Base-by-base conservation (phyloP, 2,329 filamentous ascomycete genomes). In the Talaromyces sp. region DNA sequence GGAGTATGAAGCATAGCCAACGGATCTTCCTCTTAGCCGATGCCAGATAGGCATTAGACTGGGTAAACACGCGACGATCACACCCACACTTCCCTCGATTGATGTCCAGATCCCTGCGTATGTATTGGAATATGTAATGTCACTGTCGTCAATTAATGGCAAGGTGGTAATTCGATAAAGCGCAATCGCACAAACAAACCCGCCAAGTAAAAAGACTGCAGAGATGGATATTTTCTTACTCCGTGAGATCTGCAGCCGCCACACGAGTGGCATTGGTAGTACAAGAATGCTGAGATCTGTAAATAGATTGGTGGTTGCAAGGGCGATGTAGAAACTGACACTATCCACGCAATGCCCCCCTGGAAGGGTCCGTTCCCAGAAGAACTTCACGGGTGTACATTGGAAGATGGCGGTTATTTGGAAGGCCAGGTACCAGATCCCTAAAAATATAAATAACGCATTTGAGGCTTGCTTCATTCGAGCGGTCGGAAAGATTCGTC, bases 271-370 rank as follows among this genome's bases (percentile, higher is more conserved):
- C 19, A 49, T 27, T 11, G 47, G 47, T 14, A 49, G 39, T 16
- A 49, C 14, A 19, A 49, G 39, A 29, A 49, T 49, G 20, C 35
- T 33, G 16, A 49, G 40, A 22, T 49, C 47, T 7, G 37, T 49
- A 27, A 39, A 37, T 9, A 5, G 6, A n/a, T 37, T 37, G 5
- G 16, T 37, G 17, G 35, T 16, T 13, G 13, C 16, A 19, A 13
- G 13, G 13, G 16, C 13, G 16, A 37, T 16, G 16, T 16, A 37
- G 16, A 37, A 37, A 9, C 6, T 13, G 13, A 13, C 14, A 19
- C 13, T 16, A 16, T 37, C 16, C 5, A 37, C 16, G 10, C 35
- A 37, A 27, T 27, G 24, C 16, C 16, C 16, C 3, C 35, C 35
- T 9, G 35, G 35, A 9, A 37, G 16, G 14, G 3, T 19, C 13